These are phyloP conservation scores for Fusarium transvaalense DNA, from an alignment of 2,329 filamentous ascomycete species.

Conservation along the genomic window DNA sequence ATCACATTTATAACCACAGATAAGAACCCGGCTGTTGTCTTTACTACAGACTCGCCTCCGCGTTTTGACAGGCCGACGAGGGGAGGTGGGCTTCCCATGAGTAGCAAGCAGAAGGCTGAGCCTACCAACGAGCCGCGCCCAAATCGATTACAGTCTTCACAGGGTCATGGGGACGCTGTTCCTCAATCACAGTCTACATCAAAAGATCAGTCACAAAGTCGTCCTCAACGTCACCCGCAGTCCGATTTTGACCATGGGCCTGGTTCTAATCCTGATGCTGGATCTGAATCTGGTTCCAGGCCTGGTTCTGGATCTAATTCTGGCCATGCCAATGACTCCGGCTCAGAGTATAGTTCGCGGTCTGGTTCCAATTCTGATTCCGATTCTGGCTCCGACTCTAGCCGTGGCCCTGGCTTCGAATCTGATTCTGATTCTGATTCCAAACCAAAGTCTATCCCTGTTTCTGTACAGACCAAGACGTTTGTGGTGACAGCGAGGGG, in stretches of 20 bases:
- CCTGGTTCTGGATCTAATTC: neutral
- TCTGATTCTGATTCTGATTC: no score
- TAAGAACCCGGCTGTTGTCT: slow-evolving; percentile 66
- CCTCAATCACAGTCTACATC: slow-evolving; percentile 12
- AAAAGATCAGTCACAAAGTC: slow-evolving; percentile 5
- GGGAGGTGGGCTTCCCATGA: slow-evolving; percentile 13
- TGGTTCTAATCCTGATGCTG: neutral
- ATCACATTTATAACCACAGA: slow-evolving; percentile 65
- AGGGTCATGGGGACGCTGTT: neutral
- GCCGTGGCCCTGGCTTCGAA: neutral
- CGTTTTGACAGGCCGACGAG: slow-evolving; percentile 52
- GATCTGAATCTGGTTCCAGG: neutral
- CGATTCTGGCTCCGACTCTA: neutral
- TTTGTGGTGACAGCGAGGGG: slow-evolving; percentile 61
- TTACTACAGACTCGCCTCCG: slow-evolving; percentile 55
- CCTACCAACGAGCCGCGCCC: slow-evolving; percentile 6
- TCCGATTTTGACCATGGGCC: neutral
- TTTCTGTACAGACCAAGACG: slow-evolving; percentile 17
- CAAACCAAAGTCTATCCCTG: neutral
- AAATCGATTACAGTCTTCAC: neutral
- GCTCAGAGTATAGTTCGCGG: neutral
- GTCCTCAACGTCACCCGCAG: slow-evolving; percentile 2
- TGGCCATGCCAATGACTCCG: neutral
- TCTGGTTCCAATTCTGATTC: neutral
- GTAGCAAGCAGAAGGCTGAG: slow-evolving; percentile 41